These are phyloP conservation scores for Annulohypoxylon maeteangense DNA, from an alignment of 495 filamentous ascomycete species.

Conservation along the genomic window DNA sequence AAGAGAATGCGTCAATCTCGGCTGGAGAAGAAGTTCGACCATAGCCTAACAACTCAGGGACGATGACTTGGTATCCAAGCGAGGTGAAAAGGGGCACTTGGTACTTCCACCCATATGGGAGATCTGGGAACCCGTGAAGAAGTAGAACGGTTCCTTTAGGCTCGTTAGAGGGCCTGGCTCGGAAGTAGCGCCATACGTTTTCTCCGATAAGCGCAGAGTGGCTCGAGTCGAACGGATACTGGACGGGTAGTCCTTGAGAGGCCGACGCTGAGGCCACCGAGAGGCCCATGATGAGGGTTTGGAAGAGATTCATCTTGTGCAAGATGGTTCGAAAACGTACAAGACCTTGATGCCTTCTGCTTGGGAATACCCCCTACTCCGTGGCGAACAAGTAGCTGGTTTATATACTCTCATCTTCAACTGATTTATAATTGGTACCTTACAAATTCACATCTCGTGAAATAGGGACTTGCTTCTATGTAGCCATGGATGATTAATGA, in stretches of 20 bases:
- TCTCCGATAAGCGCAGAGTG: conserved; percentile 17
- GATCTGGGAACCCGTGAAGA: conserved; percentile 68
- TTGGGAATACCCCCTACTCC: not conserved
- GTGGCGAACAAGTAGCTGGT: not conserved
- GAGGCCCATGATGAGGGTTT: not conserved
- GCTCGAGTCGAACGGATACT: conserved; percentile 21
- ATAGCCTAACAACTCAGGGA: conserved; percentile 81
- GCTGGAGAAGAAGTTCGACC: conserved; percentile 73
- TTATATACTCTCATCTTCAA: not conserved
- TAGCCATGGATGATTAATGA: not conserved
- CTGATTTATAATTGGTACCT: conserved; percentile 15
- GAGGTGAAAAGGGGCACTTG: conserved; percentile 78
- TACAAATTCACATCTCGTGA: conserved; percentile 7
- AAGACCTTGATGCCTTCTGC: not conserved
- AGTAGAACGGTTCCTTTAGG: conserved; percentile 70
- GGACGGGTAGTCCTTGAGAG: not conserved
- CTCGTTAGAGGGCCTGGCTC: conserved; percentile 64
- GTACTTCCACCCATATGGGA: conserved; percentile 77
- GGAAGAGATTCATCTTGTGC: conserved; percentile 4
- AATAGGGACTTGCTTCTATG: not conserved
- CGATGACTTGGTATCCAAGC: conserved; percentile 74
- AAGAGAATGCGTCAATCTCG: conserved; percentile 67
- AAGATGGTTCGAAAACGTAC: not conserved
- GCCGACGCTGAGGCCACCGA: not conserved
- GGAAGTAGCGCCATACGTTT: conserved; percentile 72